Base-by-base conservation (phyloP, 2,329 filamentous ascomycete species). In the Talaromyces funiculosus region DNA sequence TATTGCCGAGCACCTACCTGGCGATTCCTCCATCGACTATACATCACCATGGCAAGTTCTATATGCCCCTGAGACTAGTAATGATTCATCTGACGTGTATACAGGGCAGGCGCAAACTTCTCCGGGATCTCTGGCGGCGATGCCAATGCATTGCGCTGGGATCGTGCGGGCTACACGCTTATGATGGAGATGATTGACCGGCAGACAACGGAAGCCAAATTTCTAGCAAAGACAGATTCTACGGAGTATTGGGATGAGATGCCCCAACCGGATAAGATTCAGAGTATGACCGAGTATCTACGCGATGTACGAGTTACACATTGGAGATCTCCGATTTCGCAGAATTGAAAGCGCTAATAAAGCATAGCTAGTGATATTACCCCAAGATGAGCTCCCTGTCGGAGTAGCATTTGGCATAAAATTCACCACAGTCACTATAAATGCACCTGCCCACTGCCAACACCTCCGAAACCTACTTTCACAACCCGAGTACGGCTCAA, bases 51-150 rank as follows among this genome's bases (percentile, higher is more conserved):
- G 76, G 76, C 65, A 18, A 59, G 63, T 37, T 7, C 1, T 10
- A 1, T 42, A 16, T 3, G 7, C 3, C 4, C 26, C n/a, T n/a
- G 16, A 20, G 18, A n/a, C 3, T 24, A 4, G 7, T n/a, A 31
- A 26, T 18, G 9, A 49, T 1, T 33, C 16, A 49, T 49, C 2
- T 31, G 9, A 49, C 16, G 16, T 35, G n/a, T 14, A 40, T 16
- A 33, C 26, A 73, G 76, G 74, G 77, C 77, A 9, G 77, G 77
- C 2, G 77, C 74, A 61, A 79, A 79, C 63, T 78, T 78, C 63
- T 79, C 77, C 0, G 76, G 74, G 40, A 76, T 79, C 47, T 78
- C 77, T 0, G 76, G 76, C 22, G 72, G 64, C 14, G 75, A 79
- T 54, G 62, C 67, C 18, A 78, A 79, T 53, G 77, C 76, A 0